A percentile compares a stretch with the other conserved stretches of the same genome.
Conservation (phyloP, 2,329 filamentous ascomycete species). For the Dryadomyces sulphureus region DNA sequence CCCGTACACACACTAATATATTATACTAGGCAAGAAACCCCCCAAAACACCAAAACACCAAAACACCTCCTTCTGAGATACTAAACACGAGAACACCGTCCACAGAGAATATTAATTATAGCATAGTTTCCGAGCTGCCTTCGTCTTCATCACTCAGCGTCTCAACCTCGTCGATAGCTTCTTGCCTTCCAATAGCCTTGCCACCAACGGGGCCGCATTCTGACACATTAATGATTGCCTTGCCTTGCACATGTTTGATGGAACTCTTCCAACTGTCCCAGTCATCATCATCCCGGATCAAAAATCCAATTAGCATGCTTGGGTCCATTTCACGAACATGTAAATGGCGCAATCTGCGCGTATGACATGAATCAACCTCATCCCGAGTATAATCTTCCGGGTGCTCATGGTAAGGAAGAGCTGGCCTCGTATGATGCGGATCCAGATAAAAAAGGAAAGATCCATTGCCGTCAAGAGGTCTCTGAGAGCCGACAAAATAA, state of each 20-base stretch:
- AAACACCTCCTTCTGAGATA: too few relatives aligned
- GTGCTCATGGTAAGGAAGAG: conserved; percentile 49
- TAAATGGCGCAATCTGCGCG: conserved; percentile 64
- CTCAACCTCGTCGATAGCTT: conserved; percentile 81
- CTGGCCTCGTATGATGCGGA: conserved; percentile 71
- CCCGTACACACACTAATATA: too few relatives aligned
- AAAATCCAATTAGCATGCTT: conserved; percentile 90
- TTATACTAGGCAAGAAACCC: too few relatives aligned
- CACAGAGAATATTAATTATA: conserved; percentile 11
- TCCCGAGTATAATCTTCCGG: conserved; percentile 47
- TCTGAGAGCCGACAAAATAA: conserved; percentile 42
- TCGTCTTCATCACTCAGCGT: conserved; percentile 53
- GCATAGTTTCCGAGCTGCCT: conserved; percentile 21
- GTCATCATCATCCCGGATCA: conserved; percentile 70
- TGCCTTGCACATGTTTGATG: conserved; percentile 64
- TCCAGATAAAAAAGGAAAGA: conserved; percentile 87
- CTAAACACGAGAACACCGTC: too few relatives aligned
- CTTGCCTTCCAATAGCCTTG: conserved; percentile 43
- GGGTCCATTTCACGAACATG: conserved; percentile 91
- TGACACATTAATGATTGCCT: conserved; percentile 73
- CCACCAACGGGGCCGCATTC: conserved; percentile 49
- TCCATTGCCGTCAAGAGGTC: conserved; percentile 27
- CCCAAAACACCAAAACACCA: too few relatives aligned
- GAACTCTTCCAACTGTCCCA: conserved; percentile 70
- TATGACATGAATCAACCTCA: conserved; percentile 77